Percentiles rank a stretch among this genome's conserved stretches.
Conservation (phyloP, 2,329 filamentous ascomycete genomes). For the Pyrenochaeta sp. region DNA sequence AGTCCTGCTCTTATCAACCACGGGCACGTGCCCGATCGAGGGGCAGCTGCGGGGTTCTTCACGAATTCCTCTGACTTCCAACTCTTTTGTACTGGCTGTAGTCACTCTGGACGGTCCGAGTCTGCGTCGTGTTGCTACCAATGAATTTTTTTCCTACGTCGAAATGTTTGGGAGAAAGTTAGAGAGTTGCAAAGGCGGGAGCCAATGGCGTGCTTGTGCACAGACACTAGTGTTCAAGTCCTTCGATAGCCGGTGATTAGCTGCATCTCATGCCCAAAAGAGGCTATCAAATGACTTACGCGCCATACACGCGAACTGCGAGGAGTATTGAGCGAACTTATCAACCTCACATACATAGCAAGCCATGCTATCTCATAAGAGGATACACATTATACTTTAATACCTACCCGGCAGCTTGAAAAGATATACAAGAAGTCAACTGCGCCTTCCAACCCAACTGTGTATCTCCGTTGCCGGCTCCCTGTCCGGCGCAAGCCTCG, state of each 20-base stretch:
- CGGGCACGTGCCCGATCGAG: conserved; percentile 15
- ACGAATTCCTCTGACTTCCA: neutral
- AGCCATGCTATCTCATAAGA: too few relatives aligned
- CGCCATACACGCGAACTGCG: too few relatives aligned
- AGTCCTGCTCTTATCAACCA: conserved; percentile 13
- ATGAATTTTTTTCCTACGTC: too few relatives aligned
- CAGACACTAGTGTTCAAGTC: conserved; percentile 17
- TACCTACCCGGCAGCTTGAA: neutral
- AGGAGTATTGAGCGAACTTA: too few relatives aligned
- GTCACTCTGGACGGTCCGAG: too few relatives aligned
- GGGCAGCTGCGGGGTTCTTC: conserved; percentile 8
- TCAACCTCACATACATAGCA: too few relatives aligned
- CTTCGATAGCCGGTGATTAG: conserved; percentile 19
- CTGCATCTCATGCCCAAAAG: conserved; percentile 21
- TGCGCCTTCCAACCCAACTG: neutral
- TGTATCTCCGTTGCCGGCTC: too few relatives aligned
- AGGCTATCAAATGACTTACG: conserved; percentile 6
- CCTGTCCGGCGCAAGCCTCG: too few relatives aligned
- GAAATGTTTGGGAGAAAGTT: conserved; percentile 4
- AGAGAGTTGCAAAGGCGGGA: conserved; percentile 1
- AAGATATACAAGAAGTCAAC: neutral
- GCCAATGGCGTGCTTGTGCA: conserved; percentile 32
- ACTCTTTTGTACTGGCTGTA: too few relatives aligned
- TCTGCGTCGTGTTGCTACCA: too few relatives aligned
- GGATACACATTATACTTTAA: neutral